A percentile compares a stretch with the other conserved stretches of the same genome.
Conservation (phyloP, 2,329 filamentous ascomycete genomes). For the Ilyonectria destructans region DNA sequence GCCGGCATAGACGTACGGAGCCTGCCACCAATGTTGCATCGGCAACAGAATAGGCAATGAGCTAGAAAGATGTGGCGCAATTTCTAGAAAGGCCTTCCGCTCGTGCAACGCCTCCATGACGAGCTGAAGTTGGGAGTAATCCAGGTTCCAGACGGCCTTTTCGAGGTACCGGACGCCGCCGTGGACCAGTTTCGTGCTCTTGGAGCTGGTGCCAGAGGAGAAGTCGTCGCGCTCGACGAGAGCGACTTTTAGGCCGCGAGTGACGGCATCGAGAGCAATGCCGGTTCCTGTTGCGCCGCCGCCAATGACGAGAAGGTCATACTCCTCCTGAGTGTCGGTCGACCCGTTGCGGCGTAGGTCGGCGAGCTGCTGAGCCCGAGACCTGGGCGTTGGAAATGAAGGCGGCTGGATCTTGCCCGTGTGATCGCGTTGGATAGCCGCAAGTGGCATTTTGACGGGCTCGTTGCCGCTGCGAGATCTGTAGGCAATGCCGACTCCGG, state of each 20-base stretch:
- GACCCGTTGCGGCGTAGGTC: slow-evolving; percentile 56
- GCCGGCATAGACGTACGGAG: slow-evolving; percentile 80
- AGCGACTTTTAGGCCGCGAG: slow-evolving; percentile 84
- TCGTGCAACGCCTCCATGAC: slow-evolving; percentile 88
- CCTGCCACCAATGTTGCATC: slow-evolving; percentile 87
- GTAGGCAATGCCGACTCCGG: slow-evolving; percentile 53
- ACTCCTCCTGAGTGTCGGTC: slow-evolving; percentile 67
- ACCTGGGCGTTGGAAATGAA: slow-evolving; percentile 54
- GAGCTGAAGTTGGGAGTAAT: slow-evolving; percentile 86
- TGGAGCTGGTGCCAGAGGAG: slow-evolving; percentile 85
- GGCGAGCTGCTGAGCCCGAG: slow-evolving; percentile 58
- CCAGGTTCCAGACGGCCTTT: slow-evolving; percentile 88
- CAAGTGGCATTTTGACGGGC: slow-evolving; percentile 53
- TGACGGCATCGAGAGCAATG: slow-evolving; percentile 86
- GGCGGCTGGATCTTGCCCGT: slow-evolving; percentile 58
- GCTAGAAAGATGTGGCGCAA: slow-evolving; percentile 84
- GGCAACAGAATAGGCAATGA: slow-evolving; percentile 90
- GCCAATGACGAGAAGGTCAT: slow-evolving; percentile 85
- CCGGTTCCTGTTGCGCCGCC: slow-evolving; percentile 86
- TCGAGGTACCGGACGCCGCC: slow-evolving; percentile 89
- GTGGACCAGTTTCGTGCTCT: slow-evolving; percentile 90
- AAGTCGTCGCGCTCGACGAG: slow-evolving; percentile 89
- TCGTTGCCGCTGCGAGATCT: slow-evolving; percentile 50
- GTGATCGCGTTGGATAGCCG: slow-evolving; percentile 55
- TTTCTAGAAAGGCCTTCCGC: slow-evolving; percentile 87